Conservation (phyloP, 495 filamentous ascomycete genomes). For the Podospora fimiseda region DNA sequence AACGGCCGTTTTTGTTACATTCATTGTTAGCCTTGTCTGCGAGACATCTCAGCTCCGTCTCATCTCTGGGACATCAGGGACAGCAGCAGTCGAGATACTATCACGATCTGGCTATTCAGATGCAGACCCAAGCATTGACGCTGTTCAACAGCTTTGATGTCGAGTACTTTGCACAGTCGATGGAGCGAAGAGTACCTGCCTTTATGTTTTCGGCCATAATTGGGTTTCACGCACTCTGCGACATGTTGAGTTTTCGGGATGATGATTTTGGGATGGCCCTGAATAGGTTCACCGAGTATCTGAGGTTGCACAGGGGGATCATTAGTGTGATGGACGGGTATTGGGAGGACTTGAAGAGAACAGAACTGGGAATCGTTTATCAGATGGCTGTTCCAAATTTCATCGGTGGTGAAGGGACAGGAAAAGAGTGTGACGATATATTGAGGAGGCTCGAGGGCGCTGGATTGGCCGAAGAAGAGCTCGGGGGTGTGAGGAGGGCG, state of each 20-base stretch:
- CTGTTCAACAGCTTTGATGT: constrained; percentile 38
- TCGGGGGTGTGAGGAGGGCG: constrained; percentile 9
- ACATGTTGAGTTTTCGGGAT: constrained; percentile 27
- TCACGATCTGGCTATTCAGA: constrained; percentile 38
- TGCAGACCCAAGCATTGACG: constrained; percentile 42
- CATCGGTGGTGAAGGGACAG: constrained; percentile 9
- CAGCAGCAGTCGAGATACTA: constrained; percentile 32
- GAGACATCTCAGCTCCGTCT: constrained; percentile 35
- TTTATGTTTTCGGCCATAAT: constrained; percentile 46
- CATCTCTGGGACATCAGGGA: too few relatives aligned
- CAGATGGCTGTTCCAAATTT: constrained; percentile 13
- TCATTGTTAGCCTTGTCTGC: constrained; percentile 41
- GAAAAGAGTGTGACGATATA: constrained; percentile 23
- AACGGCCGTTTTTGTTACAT: constrained; percentile 34
- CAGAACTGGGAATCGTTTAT: constrained; percentile 21
- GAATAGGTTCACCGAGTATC: constrained; percentile 33
- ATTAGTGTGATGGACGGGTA: constrained; percentile 21
- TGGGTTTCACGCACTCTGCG: constrained; percentile 43
- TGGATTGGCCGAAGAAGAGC: constrained; percentile 2
- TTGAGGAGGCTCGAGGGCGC: constrained; percentile 5
- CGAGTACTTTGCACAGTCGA: constrained; percentile 9
- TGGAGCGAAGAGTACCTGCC: constrained; percentile 34
- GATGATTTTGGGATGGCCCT: constrained; percentile 33
- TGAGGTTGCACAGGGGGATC: constrained; percentile 43
- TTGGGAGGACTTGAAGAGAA: constrained; percentile 17